phyloP scores from a whole-genome alignment of 2,329 filamentous ascomycete species.

The Cladophialophora carrionii region DNA sequence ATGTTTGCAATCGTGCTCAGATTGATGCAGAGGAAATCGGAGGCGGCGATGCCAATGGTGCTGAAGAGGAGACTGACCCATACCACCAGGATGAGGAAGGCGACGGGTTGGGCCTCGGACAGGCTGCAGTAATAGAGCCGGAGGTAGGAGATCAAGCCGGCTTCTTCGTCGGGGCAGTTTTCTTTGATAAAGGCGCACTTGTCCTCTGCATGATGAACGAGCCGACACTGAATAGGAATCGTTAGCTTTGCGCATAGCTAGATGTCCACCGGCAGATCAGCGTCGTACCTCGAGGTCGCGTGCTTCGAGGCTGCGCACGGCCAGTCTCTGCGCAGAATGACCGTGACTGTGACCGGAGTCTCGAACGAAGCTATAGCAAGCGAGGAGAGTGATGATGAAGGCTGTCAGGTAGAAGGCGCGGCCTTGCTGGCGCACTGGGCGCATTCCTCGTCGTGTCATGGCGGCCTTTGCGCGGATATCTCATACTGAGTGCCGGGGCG shows the following conservation, averaged over 20 bases:
- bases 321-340: slow-evolving; percentile 10
- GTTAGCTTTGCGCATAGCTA: slow-evolving; percentile 20
- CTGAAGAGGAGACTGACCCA: slow-evolving; percentile 93
- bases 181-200: slow-evolving; percentile 83
- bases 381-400: slow-evolving; percentile 32
- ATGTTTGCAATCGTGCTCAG: slow-evolving; percentile 88
- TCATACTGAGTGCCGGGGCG: slow-evolving; percentile 21
- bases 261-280: not conserved
- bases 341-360: slow-evolving; percentile 12
- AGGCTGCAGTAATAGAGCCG: slow-evolving; percentile 87
- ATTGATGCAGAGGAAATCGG: slow-evolving; percentile 98
- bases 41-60: slow-evolving; percentile 95
- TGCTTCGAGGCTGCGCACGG: slow-evolving; percentile 26
- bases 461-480: slow-evolving; percentile 13
- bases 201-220: slow-evolving; percentile 75
- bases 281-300: slow-evolving; percentile 33
- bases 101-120: slow-evolving; percentile 68
- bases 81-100: slow-evolving; percentile 74
- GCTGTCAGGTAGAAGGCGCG: slow-evolving; percentile 35
- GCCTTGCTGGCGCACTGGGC: slow-evolving; percentile 26
- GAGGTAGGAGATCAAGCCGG: slow-evolving; percentile 86
- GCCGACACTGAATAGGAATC: slow-evolving; percentile 63
- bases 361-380: slow-evolving; percentile 31
- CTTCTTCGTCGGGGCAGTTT: slow-evolving; percentile 86
- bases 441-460: slow-evolving; percentile 21